These are phyloP conservation scores for Penicillium sp. DNA, from an alignment of 2,329 filamentous ascomycete genomes.

Conservation along the genomic window DNA sequence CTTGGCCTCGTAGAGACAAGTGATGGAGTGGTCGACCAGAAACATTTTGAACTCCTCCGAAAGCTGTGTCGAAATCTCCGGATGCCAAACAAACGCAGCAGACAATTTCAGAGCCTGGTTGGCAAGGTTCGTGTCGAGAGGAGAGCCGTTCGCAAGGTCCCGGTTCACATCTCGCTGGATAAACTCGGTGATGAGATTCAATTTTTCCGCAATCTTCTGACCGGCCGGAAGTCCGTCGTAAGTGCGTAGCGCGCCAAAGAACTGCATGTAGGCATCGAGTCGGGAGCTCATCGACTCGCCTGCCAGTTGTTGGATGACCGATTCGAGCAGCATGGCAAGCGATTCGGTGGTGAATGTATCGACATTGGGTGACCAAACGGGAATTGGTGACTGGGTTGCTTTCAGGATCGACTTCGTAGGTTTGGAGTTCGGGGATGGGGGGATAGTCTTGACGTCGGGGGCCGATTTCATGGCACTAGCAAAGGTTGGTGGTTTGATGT, in stretches of 20 bases:
- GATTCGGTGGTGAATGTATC: conserved; percentile 47
- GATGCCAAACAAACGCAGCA: conserved; percentile 65
- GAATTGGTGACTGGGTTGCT: conserved; percentile 41
- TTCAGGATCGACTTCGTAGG: conserved; percentile 76
- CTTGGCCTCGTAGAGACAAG: conserved; percentile 58
- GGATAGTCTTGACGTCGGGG: conserved; percentile 41
- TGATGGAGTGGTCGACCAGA: conserved; percentile 71
- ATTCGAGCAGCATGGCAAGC: conserved; percentile 74
- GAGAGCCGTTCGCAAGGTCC: conserved; percentile 47
- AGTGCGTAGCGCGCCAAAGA: conserved; percentile 65
- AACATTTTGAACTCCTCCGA: conserved; percentile 70
- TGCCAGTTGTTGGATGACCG: conserved; percentile 70
- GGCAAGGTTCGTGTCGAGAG: conserved; percentile 59
- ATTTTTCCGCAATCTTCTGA: conserved; percentile 63
- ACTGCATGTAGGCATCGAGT: conserved; percentile 75
- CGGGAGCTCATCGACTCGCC: conserved; percentile 62
- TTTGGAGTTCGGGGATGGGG: conserved; percentile 44
- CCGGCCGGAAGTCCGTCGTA: conserved; percentile 74
- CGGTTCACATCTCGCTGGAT: conserved; percentile 71
- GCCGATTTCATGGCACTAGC: conserved; percentile 28
- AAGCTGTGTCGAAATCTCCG: conserved; percentile 60
- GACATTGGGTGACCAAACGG: conserved; percentile 37
- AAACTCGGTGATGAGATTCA: conserved; percentile 68
- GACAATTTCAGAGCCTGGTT: conserved; percentile 71
- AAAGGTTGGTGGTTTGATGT: conserved; percentile 42